Evolutionary conservation across 2,329 filamentous ascomycete species (phyloP).

Genomic region (Penicillium sp.): DNA sequence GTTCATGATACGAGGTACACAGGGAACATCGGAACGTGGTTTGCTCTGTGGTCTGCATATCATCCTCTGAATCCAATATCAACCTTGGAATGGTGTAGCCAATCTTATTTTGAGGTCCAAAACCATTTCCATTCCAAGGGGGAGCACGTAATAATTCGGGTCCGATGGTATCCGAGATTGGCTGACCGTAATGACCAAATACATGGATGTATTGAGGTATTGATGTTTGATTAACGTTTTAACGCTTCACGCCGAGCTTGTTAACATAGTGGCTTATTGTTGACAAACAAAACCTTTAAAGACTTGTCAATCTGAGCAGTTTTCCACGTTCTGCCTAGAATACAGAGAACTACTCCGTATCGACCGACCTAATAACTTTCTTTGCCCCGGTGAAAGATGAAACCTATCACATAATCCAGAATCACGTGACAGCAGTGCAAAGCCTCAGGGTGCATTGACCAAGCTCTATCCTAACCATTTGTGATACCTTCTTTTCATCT

Average conservation of each 20-base stretch:
- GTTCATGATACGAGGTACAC: too few relatives aligned
- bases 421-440: not conserved
- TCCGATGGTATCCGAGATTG: constrained; percentile 23
- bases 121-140: not conserved
- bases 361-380: too few relatives aligned
- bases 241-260: not conserved
- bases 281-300: too few relatives aligned
- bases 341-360: too few relatives aligned
- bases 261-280: too few relatives aligned
- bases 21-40: too few relatives aligned
- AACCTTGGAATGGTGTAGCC: too few relatives aligned
- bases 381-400: not conserved
- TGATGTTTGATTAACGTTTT: not conserved
- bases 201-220: not conserved
- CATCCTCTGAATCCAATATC: too few relatives aligned
- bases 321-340: too few relatives aligned
- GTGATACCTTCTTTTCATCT: constrained; percentile 1
- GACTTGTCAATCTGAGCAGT: too few relatives aligned
- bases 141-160: constrained; percentile 1
- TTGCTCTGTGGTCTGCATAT: too few relatives aligned
- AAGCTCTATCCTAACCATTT: constrained; percentile 8
- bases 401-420: not conserved
- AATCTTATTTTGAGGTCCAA: not conserved
- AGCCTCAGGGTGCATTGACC: constrained; percentile 4
- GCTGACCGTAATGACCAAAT: not conserved